Base-by-base conservation (phyloP, 208 protist genomes). In the Angomonas deanei region DNA sequence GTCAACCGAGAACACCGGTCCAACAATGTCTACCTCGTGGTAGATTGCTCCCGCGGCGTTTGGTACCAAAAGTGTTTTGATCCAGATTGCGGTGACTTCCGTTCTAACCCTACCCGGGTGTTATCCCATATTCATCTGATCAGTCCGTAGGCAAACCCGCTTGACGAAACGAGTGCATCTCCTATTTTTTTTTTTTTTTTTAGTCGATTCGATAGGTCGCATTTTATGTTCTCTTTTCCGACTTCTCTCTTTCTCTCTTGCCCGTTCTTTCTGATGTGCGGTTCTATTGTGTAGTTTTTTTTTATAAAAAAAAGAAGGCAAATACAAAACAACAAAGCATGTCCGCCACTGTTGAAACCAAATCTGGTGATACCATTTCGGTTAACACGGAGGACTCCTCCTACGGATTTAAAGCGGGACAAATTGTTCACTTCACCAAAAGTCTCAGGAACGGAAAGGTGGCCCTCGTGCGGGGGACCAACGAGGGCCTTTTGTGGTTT, bases 361-460 rank as follows among this genome's bases (percentile, higher is more conserved):
- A 84, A n/a, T 85, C 82, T 10, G 86, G 86, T 5, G 76, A 78
- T 32, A 58, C 32, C 1, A 74, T 93, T 33, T 66, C 38, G 8
- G 61, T 93, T 5, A 72, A 84, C 64, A 74, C 64, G 17, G 67
- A 55, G 0, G 64, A 79, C 0, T 78, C 70, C 15, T 56, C 53
- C 4, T 86, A 84, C 61, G 84, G 82, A 1, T 94, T 94, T 58
- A 39, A 62, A 0, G 82, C 85, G 1, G 85, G 84, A 1, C 74
- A 92, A 47, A 91, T 94, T 61, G 84, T 92, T 3, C 82, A 94
- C 70, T 94, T 94, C 60, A 87, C 73, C 11, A 94, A 94, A 61
- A 94, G 88, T 60, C 71, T 88, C 1, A 79, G 82, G 27, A 94
- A 94, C 66, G 85, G 88, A 17, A 92, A 92, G 47, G 80, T 94